Conservation (phyloP, 2,329 filamentous ascomycete genomes). For the Penicillium sp. region DNA sequence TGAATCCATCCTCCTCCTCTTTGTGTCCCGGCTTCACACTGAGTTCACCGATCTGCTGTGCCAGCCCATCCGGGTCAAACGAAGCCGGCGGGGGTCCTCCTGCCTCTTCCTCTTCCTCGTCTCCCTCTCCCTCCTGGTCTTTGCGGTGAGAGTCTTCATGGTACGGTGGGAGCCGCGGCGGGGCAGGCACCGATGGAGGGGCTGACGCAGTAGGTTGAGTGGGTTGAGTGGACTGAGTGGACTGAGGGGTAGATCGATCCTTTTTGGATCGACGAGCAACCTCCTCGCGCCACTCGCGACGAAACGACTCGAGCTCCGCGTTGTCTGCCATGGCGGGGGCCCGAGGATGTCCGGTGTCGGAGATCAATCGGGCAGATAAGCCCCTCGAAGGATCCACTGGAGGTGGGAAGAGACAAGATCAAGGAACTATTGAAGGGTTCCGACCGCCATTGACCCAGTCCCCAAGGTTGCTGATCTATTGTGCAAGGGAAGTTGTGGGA, state of each 20-base stretch:
- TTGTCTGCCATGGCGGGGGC: constrained; percentile 49
- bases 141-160: constrained; percentile 44
- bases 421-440: not conserved
- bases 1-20: constrained; percentile 48
- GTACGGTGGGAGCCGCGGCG: constrained; percentile 40
- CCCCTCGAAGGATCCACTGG: constrained; percentile 16
- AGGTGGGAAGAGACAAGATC: not conserved
- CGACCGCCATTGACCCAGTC: not conserved
- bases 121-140: constrained; percentile 43
- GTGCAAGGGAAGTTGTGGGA: not conserved
- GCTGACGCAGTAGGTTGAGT: not conserved
- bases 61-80: constrained; percentile 35
- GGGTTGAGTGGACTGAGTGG: not conserved
- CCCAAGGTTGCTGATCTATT: too few relatives aligned
- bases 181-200: constrained; percentile 17
- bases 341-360: constrained; percentile 27
- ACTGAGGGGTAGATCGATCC: constrained; percentile 13
- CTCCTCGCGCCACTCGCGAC: constrained; percentile 83
- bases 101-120: constrained; percentile 38
- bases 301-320: constrained; percentile 82
- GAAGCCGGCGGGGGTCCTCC: constrained; percentile 30
- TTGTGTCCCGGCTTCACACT: constrained; percentile 39
- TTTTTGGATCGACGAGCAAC: constrained; percentile 59
- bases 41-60: constrained; percentile 42
- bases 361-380: constrained; percentile 33